A percentile compares a stretch with the other conserved stretches of the same genome.
These are phyloP conservation scores for Coccomyxa sp. DNA, from an alignment of 139 green algal species.

Conservation along the genomic window DNA sequence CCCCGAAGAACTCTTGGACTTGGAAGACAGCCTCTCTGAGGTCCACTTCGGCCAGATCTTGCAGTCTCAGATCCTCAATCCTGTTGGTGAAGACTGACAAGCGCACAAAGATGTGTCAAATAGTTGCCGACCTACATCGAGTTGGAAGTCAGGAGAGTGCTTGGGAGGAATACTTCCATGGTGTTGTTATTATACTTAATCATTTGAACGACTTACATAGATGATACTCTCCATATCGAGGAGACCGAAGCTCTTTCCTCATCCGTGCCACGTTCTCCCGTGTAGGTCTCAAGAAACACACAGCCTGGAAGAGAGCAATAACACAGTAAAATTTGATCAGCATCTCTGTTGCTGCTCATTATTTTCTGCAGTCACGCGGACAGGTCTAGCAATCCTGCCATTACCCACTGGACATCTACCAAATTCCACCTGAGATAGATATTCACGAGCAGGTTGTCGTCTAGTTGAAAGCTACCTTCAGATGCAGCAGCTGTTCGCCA, in stretches of 20 bases:
- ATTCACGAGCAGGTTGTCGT: not conserved
- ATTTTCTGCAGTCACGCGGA: too few relatives aligned
- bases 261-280: slow-evolving; percentile 80
- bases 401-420: not conserved
- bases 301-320: slow-evolving; percentile 47
- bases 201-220: slow-evolving; percentile 64
- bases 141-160: not conserved
- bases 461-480: slow-evolving; percentile 63
- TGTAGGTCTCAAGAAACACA: slow-evolving; percentile 87
- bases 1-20: slow-evolving; percentile 85
- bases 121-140: not conserved
- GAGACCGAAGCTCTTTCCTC: slow-evolving; percentile 77
- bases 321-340: too few relatives aligned
- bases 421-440: too few relatives aligned
- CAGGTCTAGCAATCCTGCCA: too few relatives aligned
- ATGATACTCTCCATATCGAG: slow-evolving; percentile 81
- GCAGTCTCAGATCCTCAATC: slow-evolving; percentile 78
- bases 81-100: slow-evolving; percentile 84
- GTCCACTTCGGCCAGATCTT: slow-evolving; percentile 93
- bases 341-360: too few relatives aligned
- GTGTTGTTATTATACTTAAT: too few relatives aligned
- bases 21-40: slow-evolving; percentile 58
- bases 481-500: slow-evolving; percentile 64
- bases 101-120: not conserved
- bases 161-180: too few relatives aligned